Evolutionary conservation across 73 alveolate species (phyloP).

Genomic region (Stentor coeruleus): DNA sequence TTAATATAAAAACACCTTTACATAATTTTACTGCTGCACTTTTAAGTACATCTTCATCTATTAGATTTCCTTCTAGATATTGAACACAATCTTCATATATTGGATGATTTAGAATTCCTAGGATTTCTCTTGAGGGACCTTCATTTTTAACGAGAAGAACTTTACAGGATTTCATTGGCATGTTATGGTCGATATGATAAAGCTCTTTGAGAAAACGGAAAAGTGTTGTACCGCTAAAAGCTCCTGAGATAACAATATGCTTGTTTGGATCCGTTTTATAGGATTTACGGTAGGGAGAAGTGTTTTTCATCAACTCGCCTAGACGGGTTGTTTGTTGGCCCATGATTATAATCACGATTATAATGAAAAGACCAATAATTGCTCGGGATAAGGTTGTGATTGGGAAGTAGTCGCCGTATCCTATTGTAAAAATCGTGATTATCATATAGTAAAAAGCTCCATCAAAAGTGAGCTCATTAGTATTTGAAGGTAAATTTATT

Average conservation of each 20-base stretch:
- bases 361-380: constrained; percentile 46
- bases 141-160: constrained; percentile 48
- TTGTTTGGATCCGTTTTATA: constrained; percentile 34
- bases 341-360: constrained; percentile 47
- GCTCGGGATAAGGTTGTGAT: constrained; percentile 41
- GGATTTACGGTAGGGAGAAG: constrained; percentile 26
- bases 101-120: constrained; percentile 31
- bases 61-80: constrained; percentile 45
- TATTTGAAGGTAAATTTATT: constrained; percentile 21
- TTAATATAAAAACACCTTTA: constrained; percentile 52
- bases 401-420: constrained; percentile 60
- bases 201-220: constrained; percentile 53
- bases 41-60: constrained; percentile 36
- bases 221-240: constrained; percentile 42
- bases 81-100: constrained; percentile 47
- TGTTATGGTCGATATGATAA: constrained; percentile 60
- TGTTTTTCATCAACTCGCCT: constrained; percentile 44
- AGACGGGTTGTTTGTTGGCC: constrained; percentile 47
- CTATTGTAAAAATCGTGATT: constrained; percentile 53
- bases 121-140: constrained; percentile 36
- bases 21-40: constrained; percentile 47
- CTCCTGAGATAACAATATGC: constrained; percentile 45
- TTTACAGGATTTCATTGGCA: constrained; percentile 39
- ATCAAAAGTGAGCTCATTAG: constrained; percentile 52
- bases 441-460: constrained; percentile 48